These are phyloP conservation scores for Wickerhamomyces canadensis DNA, from an alignment of 805 yeast genomes.

Conservation along the genomic window DNA sequence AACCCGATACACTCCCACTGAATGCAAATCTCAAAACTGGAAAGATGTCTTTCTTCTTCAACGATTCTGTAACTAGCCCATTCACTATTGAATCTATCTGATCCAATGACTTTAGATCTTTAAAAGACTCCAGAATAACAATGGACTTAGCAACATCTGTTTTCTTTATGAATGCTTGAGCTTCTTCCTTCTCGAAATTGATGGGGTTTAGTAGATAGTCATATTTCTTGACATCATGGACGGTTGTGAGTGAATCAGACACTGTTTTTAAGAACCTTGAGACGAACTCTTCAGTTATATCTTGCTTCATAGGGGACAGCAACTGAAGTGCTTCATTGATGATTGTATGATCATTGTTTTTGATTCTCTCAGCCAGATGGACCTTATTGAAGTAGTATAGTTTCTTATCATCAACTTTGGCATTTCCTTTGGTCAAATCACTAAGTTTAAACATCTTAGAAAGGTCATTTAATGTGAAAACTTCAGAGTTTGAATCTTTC, in stretches of 20 bases:
- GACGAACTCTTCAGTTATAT: slow-evolving; percentile 29
- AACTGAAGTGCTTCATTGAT: slow-evolving; percentile 27
- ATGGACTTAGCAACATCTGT: slow-evolving; percentile 10
- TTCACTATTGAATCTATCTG: slow-evolving; percentile 5
- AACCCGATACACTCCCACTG: slow-evolving; percentile 66
- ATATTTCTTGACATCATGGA: slow-evolving; percentile 49
- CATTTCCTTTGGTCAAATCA: slow-evolving; percentile 86
- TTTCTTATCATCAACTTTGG: slow-evolving; percentile 80
- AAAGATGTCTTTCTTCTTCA: slow-evolving; percentile 38
- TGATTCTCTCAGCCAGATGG: slow-evolving; percentile 45
- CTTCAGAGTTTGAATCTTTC: slow-evolving; percentile 47
- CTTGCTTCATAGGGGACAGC: slow-evolving; percentile 13
- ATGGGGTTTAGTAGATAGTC: slow-evolving; percentile 40
- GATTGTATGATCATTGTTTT: slow-evolving; percentile 31
- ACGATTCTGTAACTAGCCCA: slow-evolving; percentile 16
- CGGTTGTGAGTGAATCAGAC: slow-evolving; percentile 44
- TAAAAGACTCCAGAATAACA: slow-evolving; percentile 15
- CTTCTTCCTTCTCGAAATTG: slow-evolving; percentile 19
- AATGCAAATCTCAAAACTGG: slow-evolving; percentile 61
- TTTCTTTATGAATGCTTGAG: slow-evolving; percentile 27
- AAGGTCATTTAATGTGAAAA: slow-evolving; percentile 46
- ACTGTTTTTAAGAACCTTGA: slow-evolving; percentile 35
- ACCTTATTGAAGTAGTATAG: slow-evolving; percentile 71
- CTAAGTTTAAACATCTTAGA: slow-evolving; percentile 54
- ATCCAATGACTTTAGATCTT: slow-evolving; percentile 1